A percentile compares a stretch with the other conserved stretches of the same genome.
Evolutionary conservation across 2,329 filamentous ascomycete species (phyloP).

Genomic region (Zasmidium cellare): DNA sequence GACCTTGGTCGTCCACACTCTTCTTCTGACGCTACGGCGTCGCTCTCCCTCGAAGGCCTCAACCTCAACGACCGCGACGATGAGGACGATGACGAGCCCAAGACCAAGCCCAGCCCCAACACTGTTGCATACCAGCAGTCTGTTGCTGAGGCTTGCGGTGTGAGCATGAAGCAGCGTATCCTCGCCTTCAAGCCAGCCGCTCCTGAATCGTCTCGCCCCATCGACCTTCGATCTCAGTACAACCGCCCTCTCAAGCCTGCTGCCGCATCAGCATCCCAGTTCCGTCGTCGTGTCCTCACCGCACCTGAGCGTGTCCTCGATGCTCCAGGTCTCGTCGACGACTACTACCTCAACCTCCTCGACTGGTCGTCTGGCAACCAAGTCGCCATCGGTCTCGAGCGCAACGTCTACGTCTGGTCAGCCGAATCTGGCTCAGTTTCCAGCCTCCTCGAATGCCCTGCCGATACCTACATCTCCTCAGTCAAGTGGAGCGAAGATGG

Average conservation of each 20-base stretch:
- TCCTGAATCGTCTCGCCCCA: conserved; percentile 97
- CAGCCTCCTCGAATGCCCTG: conserved; percentile 80
- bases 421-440: conserved; percentile 88
- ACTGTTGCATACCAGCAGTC: conserved; percentile 90
- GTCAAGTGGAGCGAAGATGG: conserved; percentile 99
- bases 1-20: conserved; percentile 61
- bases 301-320: conserved; percentile 95
- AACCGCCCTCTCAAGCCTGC: conserved; percentile 88
- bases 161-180: conserved; percentile 91
- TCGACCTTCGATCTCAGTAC: conserved; percentile 96
- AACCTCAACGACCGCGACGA: conserved; percentile 71
- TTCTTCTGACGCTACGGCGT: conserved; percentile 60
- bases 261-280: conserved; percentile 74
- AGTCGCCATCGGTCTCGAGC: conserved; percentile 94
- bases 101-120: conserved; percentile 77
- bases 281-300: conserved; percentile 87
- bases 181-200: conserved; percentile 97
- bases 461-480: conserved; percentile 95
- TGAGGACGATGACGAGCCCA: conserved; percentile 60
- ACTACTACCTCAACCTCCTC: conserved; percentile 98
- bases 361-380: conserved; percentile 99
- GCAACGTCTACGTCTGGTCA: conserved; percentile 97
- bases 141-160: conserved; percentile 84
- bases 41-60: conserved; percentile 73
- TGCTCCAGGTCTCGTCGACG: conserved; percentile 91